A percentile compares a stretch with the other conserved stretches of the same genome.
Conservation (phyloP, 768 basidiomycete species). For the Hypsizygus marmoreus region DNA sequence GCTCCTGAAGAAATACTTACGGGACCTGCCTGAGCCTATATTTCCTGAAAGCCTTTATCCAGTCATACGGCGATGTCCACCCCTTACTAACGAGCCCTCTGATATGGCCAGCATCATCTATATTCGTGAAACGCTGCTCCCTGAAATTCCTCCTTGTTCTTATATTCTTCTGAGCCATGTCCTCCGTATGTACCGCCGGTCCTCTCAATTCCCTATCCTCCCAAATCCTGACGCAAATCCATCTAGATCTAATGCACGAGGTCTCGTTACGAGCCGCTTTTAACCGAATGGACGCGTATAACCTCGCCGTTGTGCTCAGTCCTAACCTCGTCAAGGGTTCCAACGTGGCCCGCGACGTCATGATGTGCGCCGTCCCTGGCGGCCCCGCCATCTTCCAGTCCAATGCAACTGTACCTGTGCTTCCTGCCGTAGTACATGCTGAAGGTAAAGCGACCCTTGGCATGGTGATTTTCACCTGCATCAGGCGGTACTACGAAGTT, state of each 20-base stretch:
- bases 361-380: slow-evolving; percentile 68
- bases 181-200: slow-evolving; percentile 55
- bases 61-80: slow-evolving; percentile 67
- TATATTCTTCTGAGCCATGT: too few relatives aligned
- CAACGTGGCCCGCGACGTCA: slow-evolving; percentile 69
- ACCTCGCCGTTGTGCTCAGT: slow-evolving; percentile 76
- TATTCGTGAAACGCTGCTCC: slow-evolving; percentile 68
- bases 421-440: too few relatives aligned
- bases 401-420: slow-evolving; percentile 16
- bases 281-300: slow-evolving; percentile 84
- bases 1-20: slow-evolving; percentile 81
- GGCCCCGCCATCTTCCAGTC: slow-evolving; percentile 34
- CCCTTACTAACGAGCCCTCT: slow-evolving; percentile 47
- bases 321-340: slow-evolving; percentile 78
- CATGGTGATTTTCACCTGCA: slow-evolving; percentile 71
- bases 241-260: slow-evolving; percentile 75
- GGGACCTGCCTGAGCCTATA: slow-evolving; percentile 78
- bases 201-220: background rate
- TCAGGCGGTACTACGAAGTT: slow-evolving; percentile 81
- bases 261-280: slow-evolving; percentile 64
- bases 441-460: slow-evolving; percentile 69
- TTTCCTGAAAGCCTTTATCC: slow-evolving; percentile 74
- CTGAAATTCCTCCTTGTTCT: slow-evolving; percentile 69
- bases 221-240: slow-evolving; percentile 16
- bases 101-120: slow-evolving; percentile 65